Conservation (phyloP, 2,329 filamentous ascomycete species). For the Venturia aucupariae region DNA sequence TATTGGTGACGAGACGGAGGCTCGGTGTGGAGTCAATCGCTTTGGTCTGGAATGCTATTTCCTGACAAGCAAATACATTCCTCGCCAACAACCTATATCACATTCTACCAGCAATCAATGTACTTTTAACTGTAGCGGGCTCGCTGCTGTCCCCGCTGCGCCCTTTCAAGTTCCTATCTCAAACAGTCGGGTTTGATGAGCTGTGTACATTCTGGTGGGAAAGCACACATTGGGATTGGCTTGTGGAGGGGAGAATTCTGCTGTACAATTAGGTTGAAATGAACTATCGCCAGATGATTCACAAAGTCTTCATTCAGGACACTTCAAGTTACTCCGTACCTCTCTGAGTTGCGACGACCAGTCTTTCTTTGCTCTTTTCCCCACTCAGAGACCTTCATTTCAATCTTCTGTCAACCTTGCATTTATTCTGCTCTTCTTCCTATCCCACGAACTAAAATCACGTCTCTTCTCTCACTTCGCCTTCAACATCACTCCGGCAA, state of each 20-base stretch:
- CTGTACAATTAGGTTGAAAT: neutral
- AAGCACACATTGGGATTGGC: neutral
- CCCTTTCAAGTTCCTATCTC: neutral
- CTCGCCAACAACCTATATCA: neutral
- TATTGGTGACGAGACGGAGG: no score
- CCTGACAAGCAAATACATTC: neutral
- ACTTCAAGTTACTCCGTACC: neutral
- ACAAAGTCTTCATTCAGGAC: neutral
- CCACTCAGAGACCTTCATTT: neutral
- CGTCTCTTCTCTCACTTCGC: neutral
- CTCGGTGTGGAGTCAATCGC: no score
- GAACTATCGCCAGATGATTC: neutral
- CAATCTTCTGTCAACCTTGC: neutral
- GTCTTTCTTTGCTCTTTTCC: neutral
- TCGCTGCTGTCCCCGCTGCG: neutral
- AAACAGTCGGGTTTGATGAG: neutral
- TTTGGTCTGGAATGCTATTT: neutral
- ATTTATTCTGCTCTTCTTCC: neutral
- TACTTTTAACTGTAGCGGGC: neutral
- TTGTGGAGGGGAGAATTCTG: neutral
- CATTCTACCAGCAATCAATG: neutral
- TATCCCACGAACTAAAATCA: neutral
- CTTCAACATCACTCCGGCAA: neutral
- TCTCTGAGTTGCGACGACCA: neutral
- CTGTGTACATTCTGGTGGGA: neutral